A percentile compares a stretch with the other conserved stretches of the same genome.
phyloP scores from a whole-genome alignment of 208 protist genomes.

The Leishmania guyanensis region DNA sequence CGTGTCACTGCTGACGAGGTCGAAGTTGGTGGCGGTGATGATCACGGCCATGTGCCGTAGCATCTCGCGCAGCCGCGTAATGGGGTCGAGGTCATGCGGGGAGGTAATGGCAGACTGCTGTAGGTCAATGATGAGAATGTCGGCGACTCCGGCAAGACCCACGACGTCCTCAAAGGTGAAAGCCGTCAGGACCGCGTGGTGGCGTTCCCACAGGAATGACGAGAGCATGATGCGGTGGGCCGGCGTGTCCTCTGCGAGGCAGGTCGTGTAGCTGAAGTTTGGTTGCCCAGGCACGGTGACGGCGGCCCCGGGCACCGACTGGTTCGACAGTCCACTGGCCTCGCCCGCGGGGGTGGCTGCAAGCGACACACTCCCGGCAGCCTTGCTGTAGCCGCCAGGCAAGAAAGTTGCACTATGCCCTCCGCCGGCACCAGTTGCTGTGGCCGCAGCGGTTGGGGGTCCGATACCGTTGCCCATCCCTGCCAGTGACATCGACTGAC shows the following conservation, averaged over 20 bases:
- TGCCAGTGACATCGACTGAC: conserved; percentile 9
- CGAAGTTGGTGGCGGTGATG: conserved; percentile 70
- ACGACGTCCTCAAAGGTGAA: conserved; percentile 73
- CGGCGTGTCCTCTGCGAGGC: conserved; percentile 81
- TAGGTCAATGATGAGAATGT: conserved; percentile 89
- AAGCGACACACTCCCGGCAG: conserved; percentile 16
- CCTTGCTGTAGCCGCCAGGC: conserved; percentile 14
- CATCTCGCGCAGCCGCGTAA: conserved; percentile 77
- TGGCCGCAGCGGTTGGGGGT: not conserved
- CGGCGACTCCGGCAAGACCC: conserved; percentile 64
- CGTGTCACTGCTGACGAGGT: conserved; percentile 55
- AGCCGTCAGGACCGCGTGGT: conserved; percentile 86
- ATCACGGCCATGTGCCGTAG: conserved; percentile 79
- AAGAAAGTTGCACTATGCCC: not conserved
- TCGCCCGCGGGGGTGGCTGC: conserved; percentile 13
- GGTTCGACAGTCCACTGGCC: conserved; percentile 14
- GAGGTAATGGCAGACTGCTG: conserved; percentile 74
- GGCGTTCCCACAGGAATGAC: conserved; percentile 84
- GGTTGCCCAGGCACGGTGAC: conserved; percentile 21
- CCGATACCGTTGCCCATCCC: conserved; percentile 1
- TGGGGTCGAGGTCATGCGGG: conserved; percentile 50
- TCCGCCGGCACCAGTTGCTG: not conserved
- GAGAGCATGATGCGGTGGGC: conserved; percentile 90
- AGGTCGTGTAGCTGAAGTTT: conserved; percentile 77
- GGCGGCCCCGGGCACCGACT: not conserved